Percentiles rank a stretch among this genome's conserved stretches.
Conservation (phyloP, 2,329 filamentous ascomycete genomes). For the Pyrenophora seminiperda region DNA sequence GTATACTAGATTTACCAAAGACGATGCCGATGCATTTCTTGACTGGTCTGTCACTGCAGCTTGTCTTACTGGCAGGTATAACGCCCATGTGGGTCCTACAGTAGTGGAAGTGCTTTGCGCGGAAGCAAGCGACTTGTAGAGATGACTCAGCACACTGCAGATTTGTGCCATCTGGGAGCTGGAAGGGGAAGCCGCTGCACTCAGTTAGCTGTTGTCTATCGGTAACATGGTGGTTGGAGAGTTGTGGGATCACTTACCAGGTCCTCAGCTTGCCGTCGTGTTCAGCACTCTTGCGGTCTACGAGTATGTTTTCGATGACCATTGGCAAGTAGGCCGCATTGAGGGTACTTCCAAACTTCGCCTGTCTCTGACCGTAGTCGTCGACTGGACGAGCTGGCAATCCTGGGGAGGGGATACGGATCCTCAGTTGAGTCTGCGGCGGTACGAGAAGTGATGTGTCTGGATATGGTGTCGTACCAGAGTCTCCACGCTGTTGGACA, state of each 20-base stretch:
- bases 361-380: too few relatives aligned
- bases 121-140: constrained; percentile 11
- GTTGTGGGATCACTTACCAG: constrained; percentile 1
- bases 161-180: too few relatives aligned
- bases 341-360: background rate
- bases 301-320: constrained; percentile 10
- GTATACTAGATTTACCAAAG: constrained; percentile 8
- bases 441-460: too few relatives aligned
- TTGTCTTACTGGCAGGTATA: background rate
- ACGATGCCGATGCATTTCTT: background rate
- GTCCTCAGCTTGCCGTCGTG: background rate
- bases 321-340: constrained; percentile 13
- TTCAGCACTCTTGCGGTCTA: background rate
- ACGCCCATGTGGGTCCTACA: constrained; percentile 10
- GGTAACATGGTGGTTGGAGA: too few relatives aligned
- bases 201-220: too few relatives aligned
- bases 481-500: too few relatives aligned
- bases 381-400: too few relatives aligned
- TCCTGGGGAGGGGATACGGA: too few relatives aligned
- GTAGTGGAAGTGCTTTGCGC: constrained; percentile 7
- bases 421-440: too few relatives aligned
- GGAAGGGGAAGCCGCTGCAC: too few relatives aligned
- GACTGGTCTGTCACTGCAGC: background rate
- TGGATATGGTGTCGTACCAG: too few relatives aligned
- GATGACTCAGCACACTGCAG: too few relatives aligned